Evolutionary conservation across 1,284 basidiomycete genomes (phyloP).

Genomic region (Tausonia pullulans): DNA sequence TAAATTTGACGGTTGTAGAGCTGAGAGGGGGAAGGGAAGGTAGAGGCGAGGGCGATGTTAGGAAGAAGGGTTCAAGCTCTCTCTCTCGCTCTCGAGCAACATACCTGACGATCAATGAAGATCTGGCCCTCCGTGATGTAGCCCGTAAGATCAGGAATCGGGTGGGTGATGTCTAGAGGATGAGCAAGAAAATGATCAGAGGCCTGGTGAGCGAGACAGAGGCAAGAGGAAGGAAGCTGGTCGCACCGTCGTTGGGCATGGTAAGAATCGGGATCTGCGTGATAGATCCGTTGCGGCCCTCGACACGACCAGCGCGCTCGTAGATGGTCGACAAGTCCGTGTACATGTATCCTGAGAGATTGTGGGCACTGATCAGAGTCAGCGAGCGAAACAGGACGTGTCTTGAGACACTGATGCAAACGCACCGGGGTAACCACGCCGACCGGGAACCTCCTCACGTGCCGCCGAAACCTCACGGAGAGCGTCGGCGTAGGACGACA

Average conservation of each 20-base stretch:
- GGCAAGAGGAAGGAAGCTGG: constrained; percentile 17
- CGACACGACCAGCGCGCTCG: constrained; percentile 95
- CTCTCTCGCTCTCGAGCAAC: constrained; percentile 23
- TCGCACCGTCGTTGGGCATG: constrained; percentile 96
- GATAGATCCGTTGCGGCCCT: constrained; percentile 97
- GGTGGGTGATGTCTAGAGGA: constrained; percentile 88
- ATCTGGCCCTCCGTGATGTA: constrained; percentile 95
- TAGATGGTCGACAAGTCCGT: constrained; percentile 98
- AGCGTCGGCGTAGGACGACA: constrained; percentile 97
- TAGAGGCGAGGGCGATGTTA: background rate
- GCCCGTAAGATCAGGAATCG: constrained; percentile 97
- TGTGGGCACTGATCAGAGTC: background rate
- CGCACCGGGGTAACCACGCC: constrained; percentile 90
- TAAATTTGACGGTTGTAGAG: constrained; percentile 93
- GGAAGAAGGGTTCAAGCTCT: background rate
- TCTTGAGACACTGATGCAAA: constrained; percentile 16
- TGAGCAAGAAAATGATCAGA: constrained; percentile 17
- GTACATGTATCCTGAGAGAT: constrained; percentile 72
- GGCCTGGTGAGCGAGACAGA: background rate
- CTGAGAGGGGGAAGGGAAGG: constrained; percentile 33
- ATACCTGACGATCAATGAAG: constrained; percentile 73
- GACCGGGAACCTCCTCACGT: constrained; percentile 97
- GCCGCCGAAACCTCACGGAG: constrained; percentile 97
- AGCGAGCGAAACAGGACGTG: background rate
- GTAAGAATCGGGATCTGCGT: constrained; percentile 99